These are phyloP conservation scores for Malassezia caprae DNA, from an alignment of 1,284 basidiomycete genomes.

Conservation along the genomic window DNA sequence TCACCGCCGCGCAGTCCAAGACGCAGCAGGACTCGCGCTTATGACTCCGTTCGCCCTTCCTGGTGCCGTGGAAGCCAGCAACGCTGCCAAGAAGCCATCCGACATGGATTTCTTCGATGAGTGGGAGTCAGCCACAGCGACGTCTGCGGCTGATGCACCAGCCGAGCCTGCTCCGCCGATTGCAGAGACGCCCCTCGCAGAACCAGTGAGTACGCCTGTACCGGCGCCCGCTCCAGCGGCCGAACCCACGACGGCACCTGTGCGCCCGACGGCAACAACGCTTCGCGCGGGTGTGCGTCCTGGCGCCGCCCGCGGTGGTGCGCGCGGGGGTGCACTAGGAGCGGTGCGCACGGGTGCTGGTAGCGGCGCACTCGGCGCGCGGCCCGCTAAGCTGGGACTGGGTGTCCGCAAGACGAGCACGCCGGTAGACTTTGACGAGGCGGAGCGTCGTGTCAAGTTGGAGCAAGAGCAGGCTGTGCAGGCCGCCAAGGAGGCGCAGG, in stretches of 20 bases:
- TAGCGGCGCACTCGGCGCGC: conserved; percentile 15
- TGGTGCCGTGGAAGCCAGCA: conserved; percentile 51
- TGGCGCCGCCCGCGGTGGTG: background rate
- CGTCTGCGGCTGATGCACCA: conserved; percentile 22
- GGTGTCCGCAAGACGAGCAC: conserved; percentile 38
- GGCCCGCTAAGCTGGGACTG: conserved; percentile 35
- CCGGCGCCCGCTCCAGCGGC: conserved; percentile 3
- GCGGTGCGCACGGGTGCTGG: conserved; percentile 21
- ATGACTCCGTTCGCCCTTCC: conserved; percentile 38
- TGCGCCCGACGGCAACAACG: conserved; percentile 34
- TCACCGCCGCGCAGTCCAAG: conserved; percentile 68
- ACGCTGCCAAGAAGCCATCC: conserved; percentile 46
- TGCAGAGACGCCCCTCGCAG: conserved; percentile 17
- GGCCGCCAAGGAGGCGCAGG: conserved; percentile 20
- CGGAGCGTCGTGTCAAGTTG: conserved; percentile 38
- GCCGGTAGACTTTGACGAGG: conserved; percentile 42
- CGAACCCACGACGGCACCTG: conserved; percentile 15
- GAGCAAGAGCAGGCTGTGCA: conserved; percentile 24
- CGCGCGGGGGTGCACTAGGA: conserved; percentile 3
- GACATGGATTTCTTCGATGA: conserved; percentile 85
- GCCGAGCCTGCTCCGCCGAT: conserved; percentile 43
- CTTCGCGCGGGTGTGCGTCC: conserved; percentile 19
- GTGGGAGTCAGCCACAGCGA: conserved; percentile 60
- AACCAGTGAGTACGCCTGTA: conserved; percentile 14
- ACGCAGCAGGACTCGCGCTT: conserved; percentile 51